phyloP scores from a whole-genome alignment of 2,329 filamentous ascomycete species.

The Pleurostoma richardsiae region DNA sequence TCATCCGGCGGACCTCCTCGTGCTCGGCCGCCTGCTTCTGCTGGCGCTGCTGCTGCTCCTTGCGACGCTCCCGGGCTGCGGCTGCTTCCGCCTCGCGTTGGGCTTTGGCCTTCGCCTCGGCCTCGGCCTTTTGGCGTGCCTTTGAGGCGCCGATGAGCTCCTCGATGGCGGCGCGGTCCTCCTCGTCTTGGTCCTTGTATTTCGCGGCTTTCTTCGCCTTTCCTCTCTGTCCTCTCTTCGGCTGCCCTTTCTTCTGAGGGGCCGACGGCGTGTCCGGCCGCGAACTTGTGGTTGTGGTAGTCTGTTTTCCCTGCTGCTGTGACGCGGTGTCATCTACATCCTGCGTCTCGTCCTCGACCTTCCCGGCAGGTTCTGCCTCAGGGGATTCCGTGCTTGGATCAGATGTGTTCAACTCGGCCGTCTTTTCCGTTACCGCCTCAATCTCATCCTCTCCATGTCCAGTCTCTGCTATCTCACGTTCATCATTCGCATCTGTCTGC shows the following conservation, averaged over 20 bases:
- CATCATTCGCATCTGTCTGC: slow-evolving; percentile 4
- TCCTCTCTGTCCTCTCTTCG: slow-evolving; percentile 69
- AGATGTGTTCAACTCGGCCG: neutral
- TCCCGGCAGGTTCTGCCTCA: slow-evolving; percentile 10
- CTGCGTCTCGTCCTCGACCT: slow-evolving; percentile 18
- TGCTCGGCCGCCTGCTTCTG: slow-evolving; percentile 72
- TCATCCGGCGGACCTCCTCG: slow-evolving; percentile 61
- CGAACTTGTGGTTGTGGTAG: slow-evolving; percentile 15
- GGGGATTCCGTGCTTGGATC: neutral
- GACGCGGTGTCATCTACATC: slow-evolving; percentile 23
- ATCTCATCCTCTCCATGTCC: too few species aligned
- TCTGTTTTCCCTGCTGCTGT: slow-evolving; percentile 18
- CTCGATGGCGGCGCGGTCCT: slow-evolving; percentile 81
- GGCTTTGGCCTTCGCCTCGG: slow-evolving; percentile 62
- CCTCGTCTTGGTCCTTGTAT: slow-evolving; percentile 92
- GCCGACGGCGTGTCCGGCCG: slow-evolving; percentile 16
- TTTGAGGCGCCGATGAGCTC: slow-evolving; percentile 75
- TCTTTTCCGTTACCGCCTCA: slow-evolving; percentile 10
- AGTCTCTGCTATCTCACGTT: neutral
- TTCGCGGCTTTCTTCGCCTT: slow-evolving; percentile 88
- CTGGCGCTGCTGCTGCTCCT: slow-evolving; percentile 73
- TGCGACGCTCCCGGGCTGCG: slow-evolving; percentile 68
- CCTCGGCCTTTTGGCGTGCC: slow-evolving; percentile 62
- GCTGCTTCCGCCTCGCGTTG: slow-evolving; percentile 67
- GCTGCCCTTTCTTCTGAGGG: slow-evolving; percentile 38